Base-by-base conservation (phyloP, 2,329 filamentous ascomycete genomes). In the Colletotrichum truncatum region DNA sequence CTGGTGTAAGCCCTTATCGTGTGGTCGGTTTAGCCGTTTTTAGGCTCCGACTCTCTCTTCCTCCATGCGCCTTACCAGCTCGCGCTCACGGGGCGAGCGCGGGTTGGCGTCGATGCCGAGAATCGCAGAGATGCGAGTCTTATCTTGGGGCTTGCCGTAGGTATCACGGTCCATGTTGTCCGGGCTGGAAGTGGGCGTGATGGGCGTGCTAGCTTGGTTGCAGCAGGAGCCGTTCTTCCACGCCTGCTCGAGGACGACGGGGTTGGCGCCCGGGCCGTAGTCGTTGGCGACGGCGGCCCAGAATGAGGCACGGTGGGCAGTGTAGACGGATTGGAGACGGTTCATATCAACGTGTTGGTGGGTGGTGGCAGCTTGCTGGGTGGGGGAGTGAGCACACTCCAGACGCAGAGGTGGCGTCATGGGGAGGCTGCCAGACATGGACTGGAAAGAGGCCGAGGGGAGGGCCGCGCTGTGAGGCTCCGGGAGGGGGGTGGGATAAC, bases 211-310 rank as follows among this genome's bases (percentile, higher is more conserved):
- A 48, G 72, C 75, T 64, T 64, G 76, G 68, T 73, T 74, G 78
- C 79, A 78, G 70, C 80, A 78, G 26, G 76, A 72, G 38, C 80
- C 83, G 9, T 80, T 79, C 74, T 82, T 85, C 89, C 91, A 93
- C n/a, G 89, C 88, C 73, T 90, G 89, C 78, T 93, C 91, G 18
- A 93, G 82, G 32, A 88, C 82, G 12, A 84, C 82, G 1, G 91
- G 87, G 51, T 87, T 89, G 2, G 84, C 83, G 32, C 88, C 86
- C 12, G 81, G 76, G 56, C 91, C 91, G 72, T 94, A 94, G 71
- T 93, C 91, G 25, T 86, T 81, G 28, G 91, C 91, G 34, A 95
- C 85, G 49, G 86, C 84, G 32, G 86, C 82, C 92, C 92, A 95
- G 80, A 95, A 94, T 8, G 87, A 85, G 53, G 85, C 82, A 43